Percentiles rank a stretch among this genome's conserved stretches.
phyloP scores from a whole-genome alignment of 345 rosid species.

The Pistacia vera region DNA sequence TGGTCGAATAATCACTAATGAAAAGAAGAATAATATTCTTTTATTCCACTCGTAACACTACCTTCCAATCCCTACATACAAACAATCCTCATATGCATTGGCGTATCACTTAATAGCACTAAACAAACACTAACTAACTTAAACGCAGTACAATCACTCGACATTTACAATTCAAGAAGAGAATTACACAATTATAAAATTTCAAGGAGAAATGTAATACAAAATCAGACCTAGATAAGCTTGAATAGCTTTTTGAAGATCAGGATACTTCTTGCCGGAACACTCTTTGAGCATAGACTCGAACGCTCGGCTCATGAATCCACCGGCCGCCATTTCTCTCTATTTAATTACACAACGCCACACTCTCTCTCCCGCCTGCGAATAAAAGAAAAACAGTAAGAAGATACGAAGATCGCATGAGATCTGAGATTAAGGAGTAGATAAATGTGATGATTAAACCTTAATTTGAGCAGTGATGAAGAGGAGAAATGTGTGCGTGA shows the following conservation, averaged over 20 bases:
- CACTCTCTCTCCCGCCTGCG: not conserved
- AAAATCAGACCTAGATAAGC: conserved; percentile 67
- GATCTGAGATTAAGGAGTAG: not conserved
- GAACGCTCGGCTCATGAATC: conserved; percentile 88
- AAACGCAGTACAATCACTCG: not conserved
- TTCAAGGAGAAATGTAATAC: not conserved
- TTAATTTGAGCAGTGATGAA: not conserved
- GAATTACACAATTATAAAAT: not conserved
- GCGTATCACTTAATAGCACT: not conserved
- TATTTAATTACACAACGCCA: not conserved
- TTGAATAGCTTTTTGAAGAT: conserved; percentile 85
- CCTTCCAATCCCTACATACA: not conserved
- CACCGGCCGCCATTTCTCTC: conserved; percentile 78
- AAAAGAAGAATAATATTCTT: not conserved
- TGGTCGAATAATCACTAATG: not conserved
- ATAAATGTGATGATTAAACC: not conserved
- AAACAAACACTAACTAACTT: not conserved
- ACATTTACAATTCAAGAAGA: not conserved
- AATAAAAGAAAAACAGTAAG: not conserved
- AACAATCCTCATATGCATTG: not conserved
- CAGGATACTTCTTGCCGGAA: conserved; percentile 74
- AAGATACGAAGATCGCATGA: not conserved
- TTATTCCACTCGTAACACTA: not conserved
- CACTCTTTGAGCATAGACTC: conserved; percentile 98
- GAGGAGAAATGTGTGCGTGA: not conserved